phyloP scores from a whole-genome alignment of 2,329 filamentous ascomycete genomes.

The Neonectria magnoliae region DNA sequence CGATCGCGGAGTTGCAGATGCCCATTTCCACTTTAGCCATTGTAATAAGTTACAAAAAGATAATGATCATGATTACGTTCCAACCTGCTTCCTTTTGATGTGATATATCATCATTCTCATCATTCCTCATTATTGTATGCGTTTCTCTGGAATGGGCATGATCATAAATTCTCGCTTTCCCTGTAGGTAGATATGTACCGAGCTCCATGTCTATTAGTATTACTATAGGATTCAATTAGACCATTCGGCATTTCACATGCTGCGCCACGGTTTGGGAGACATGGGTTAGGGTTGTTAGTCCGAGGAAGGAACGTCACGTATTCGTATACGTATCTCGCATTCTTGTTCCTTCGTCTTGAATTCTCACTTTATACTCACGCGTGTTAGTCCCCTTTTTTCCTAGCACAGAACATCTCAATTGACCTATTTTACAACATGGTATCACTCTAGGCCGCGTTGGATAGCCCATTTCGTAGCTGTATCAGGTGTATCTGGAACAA shows the following conservation, averaged over 20 bases:
- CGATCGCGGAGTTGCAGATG: slow-evolving; percentile 3
- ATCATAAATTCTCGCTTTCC: background rate
- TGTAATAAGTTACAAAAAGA: slow-evolving; percentile 33
- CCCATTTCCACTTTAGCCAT: slow-evolving; percentile 18
- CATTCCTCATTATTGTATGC: too few relatives aligned
- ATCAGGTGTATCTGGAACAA: background rate
- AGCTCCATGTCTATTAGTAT: too few relatives aligned
- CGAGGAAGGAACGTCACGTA: slow-evolving; percentile 2
- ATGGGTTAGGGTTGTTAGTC: slow-evolving; percentile 13
- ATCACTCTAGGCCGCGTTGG: background rate
- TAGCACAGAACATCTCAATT: too few relatives aligned
- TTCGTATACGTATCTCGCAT: slow-evolving; percentile 26
- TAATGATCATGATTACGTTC: slow-evolving; percentile 25
- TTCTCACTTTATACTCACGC: background rate
- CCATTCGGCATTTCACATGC: slow-evolving; percentile 2
- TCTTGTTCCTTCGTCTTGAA: slow-evolving; percentile 6
- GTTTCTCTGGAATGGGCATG: background rate
- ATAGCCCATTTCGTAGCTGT: background rate
- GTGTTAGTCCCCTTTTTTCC: background rate
- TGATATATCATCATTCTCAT: too few relatives aligned
- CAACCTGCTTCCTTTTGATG: background rate
- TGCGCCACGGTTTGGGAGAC: background rate
- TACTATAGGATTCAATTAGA: background rate
- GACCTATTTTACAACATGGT: background rate
- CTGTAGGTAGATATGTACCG: background rate